Conservation (phyloP, 1,284 basidiomycete species). For the Ceratobasidium papillatum region DNA sequence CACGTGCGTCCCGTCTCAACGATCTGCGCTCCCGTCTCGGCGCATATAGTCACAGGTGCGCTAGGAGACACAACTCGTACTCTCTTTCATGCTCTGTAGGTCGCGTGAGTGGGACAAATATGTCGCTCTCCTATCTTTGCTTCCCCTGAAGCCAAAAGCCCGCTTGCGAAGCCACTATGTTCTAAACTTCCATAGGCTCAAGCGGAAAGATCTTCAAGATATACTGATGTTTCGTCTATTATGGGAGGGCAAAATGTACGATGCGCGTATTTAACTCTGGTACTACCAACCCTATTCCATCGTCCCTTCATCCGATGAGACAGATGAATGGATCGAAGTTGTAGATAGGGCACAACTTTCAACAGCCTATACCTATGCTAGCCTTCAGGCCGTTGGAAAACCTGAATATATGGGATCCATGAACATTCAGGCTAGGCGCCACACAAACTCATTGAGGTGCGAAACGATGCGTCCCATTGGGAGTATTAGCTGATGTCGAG, state of each 20-base stretch:
- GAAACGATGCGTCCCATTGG: no score
- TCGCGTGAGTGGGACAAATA: slow-evolving; percentile 4
- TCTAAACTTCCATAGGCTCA: neutral
- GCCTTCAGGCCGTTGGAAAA: slow-evolving; percentile 45
- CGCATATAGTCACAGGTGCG: neutral
- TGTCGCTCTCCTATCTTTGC: slow-evolving; percentile 3
- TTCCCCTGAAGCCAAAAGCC: neutral
- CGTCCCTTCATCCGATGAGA: slow-evolving; percentile 2
- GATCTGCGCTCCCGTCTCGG: slow-evolving; percentile 17
- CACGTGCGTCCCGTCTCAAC: slow-evolving; percentile 19
- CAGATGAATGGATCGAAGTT: slow-evolving; percentile 35
- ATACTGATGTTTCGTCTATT: neutral
- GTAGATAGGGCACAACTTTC: slow-evolving; percentile 44
- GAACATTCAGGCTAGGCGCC: no score
- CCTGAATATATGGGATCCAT: no score
- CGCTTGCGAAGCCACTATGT: slow-evolving; percentile 3
- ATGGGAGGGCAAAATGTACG: neutral
- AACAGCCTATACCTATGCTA: slow-evolving; percentile 50
- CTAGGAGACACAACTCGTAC: neutral
- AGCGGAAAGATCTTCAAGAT: neutral
- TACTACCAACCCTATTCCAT: neutral
- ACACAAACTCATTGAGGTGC: no score
- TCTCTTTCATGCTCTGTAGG: neutral
- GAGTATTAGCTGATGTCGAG: slow-evolving; percentile 23
- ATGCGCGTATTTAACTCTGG: neutral